Evolutionary conservation across 768 basidiomycete genomes (phyloP).

Genomic region (Mycena olivaceomarginata): DNA sequence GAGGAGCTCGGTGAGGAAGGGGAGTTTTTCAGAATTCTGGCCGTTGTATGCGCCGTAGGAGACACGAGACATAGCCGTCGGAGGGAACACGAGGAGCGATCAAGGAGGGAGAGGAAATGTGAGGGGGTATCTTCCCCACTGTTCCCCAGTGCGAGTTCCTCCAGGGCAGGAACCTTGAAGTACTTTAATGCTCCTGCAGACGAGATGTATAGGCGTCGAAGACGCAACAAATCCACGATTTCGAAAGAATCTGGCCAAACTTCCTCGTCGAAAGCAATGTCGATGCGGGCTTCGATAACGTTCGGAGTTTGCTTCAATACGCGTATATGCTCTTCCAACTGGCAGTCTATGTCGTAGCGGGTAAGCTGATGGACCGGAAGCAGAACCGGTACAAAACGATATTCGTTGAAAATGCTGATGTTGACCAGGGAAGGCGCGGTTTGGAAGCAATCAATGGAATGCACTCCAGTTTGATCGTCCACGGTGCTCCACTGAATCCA

Average conservation of each 20-base stretch:
- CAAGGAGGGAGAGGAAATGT: background rate
- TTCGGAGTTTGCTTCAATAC: background rate
- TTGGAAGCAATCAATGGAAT: slow-evolving; percentile 6
- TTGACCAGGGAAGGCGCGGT: slow-evolving; percentile 6
- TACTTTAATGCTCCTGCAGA: background rate
- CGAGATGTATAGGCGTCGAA: slow-evolving; percentile 12
- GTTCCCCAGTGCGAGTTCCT: background rate
- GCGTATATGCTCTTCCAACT: background rate
- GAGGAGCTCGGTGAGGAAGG: no score
- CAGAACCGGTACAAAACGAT: background rate
- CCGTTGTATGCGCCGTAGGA: no score
- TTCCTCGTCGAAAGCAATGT: background rate
- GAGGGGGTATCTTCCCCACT: background rate
- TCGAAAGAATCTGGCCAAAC: background rate
- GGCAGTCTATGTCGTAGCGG: background rate
- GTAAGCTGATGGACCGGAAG: slow-evolving; percentile 16
- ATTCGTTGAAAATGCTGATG: background rate
- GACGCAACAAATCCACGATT: background rate
- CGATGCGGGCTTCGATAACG: slow-evolving; percentile 9
- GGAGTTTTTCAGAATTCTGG: no score
- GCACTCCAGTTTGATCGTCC: background rate
- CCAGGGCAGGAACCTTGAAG: background rate
- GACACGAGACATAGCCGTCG: background rate
- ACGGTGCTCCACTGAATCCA: background rate
- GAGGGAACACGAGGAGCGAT: background rate